Evolutionary conservation across 345 rosid genomes (phyloP), one percentile per base, ranked within the genome.

Genomic region (Carallia brachiata): DNA sequence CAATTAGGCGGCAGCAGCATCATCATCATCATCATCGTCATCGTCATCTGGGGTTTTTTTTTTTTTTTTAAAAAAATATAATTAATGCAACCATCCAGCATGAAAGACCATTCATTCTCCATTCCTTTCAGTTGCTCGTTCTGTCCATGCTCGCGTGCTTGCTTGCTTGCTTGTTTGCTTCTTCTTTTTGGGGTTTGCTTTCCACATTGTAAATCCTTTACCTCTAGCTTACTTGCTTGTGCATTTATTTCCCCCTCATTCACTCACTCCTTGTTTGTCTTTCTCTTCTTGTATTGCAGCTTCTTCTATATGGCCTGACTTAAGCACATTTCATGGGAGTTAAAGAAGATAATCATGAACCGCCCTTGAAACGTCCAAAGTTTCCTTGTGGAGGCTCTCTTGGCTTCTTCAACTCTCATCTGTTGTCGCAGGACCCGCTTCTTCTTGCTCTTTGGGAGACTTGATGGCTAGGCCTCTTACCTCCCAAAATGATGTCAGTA

Each of bases 381-480:
- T 70, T 72, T 70, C 78, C 79, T 32, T 65, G 65, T 37, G 82
- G 78, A 68, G 87, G 80, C 65, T 66, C 81, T 6, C 83, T 79
- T 68, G 74, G 75, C 64, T 77, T 80, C 68, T 59, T 73, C 1
- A 82, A 75, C 65, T 77, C 71, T 76, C 77, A 28, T 84, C 82
- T 59, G 58, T 67, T 64, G 58, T 65, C 62, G 76, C 75, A 75
- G 74, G 61, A 67, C 50, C 78, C 18, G 40, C 75, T 13, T 73
- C 77, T 13, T 55, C 74, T 84, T 79, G 73, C 80, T 80, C 90
- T 80, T 85, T 82, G 83, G 84, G 85, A 76, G 90, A 81, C 74
- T 63, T 74, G 82, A 89, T 89, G 95, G 89, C 95, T 65, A 75
- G 85, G 81, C 89, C 89, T 67, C 79, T 86, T 56, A 71, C 80